Percentiles rank a stretch among this genome's conserved stretches.
These are phyloP conservation scores for Strobilomyces echinocephalus DNA, from an alignment of 768 basidiomycete species.

Conservation along the genomic window DNA sequence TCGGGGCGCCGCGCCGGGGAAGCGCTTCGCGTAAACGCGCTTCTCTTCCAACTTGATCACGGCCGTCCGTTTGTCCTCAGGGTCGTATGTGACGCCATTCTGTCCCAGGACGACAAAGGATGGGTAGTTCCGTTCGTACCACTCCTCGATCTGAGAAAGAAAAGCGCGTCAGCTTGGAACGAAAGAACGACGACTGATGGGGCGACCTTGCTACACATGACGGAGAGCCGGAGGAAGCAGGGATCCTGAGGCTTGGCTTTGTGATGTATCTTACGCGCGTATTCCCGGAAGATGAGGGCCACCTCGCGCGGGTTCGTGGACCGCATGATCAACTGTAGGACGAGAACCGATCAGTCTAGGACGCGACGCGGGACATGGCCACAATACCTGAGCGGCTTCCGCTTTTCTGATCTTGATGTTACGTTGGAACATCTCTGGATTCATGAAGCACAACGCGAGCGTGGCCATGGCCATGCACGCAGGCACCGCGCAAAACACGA, in stretches of 20 bases:
- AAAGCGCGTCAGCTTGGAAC: conserved; percentile 3
- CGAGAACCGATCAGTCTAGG: background rate
- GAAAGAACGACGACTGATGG: background rate
- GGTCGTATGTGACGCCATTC: conserved; percentile 36
- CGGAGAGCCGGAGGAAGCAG: conserved; percentile 74
- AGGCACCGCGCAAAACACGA: conserved; percentile 95
- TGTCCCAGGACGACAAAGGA: conserved; percentile 59
- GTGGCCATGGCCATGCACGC: conserved; percentile 96
- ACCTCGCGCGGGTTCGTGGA: conserved; percentile 93
- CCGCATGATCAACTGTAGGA: conserved; percentile 75
- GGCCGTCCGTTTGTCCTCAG: conserved; percentile 51
- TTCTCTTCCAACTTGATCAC: conserved; percentile 45
- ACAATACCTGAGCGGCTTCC: conserved; percentile 71
- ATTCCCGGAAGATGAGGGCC: conserved; percentile 79
- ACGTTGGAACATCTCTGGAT: conserved; percentile 73
- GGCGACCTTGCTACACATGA: conserved; percentile 78
- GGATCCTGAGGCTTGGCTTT: conserved; percentile 80
- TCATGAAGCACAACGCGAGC: conserved; percentile 89
- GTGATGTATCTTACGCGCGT: conserved; percentile 75
- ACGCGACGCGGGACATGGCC: background rate
- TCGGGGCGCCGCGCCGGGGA: conserved; percentile 8
- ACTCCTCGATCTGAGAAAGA: conserved; percentile 73
- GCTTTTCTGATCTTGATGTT: conserved; percentile 97
- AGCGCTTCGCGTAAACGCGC: conserved; percentile 31
- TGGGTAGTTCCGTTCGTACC: conserved; percentile 91